Evolutionary conservation across 1,284 basidiomycete genomes (phyloP).

Genomic region (Tilletia caries): DNA sequence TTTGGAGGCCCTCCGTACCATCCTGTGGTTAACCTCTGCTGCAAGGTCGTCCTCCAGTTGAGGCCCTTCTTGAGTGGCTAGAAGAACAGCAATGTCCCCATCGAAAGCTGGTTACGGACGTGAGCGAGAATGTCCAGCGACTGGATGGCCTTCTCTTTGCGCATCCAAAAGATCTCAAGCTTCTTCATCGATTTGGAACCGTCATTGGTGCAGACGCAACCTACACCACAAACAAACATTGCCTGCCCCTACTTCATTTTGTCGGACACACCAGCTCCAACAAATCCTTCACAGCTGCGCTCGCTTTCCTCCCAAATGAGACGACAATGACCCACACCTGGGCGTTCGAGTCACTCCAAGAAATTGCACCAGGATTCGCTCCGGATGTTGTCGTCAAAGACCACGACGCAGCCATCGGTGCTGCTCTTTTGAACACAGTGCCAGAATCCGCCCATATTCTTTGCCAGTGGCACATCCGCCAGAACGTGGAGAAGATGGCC

Average conservation of each 20-base stretch:
- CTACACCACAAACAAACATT: conserved; percentile 1
- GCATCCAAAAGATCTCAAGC: not conserved
- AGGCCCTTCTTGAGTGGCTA: not conserved
- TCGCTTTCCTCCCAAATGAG: no score
- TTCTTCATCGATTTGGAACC: not conserved
- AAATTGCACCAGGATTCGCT: not conserved
- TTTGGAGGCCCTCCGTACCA: no score
- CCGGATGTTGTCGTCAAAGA: not conserved
- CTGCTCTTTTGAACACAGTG: not conserved
- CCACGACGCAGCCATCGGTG: not conserved
- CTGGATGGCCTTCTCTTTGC: not conserved
- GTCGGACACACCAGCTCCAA: not conserved
- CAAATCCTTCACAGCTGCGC: not conserved
- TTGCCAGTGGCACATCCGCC: not conserved
- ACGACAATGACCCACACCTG: not conserved
- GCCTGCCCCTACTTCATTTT: not conserved
- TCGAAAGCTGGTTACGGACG: not conserved
- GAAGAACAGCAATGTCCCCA: not conserved
- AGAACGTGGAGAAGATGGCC: not conserved
- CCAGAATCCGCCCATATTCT: not conserved
- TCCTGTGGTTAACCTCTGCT: no score
- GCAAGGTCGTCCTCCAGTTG: not conserved
- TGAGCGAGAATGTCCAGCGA: not conserved
- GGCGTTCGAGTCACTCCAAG: not conserved
- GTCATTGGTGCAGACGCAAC: not conserved